phyloP scores from a whole-genome alignment of 768 basidiomycete species.

The Leccinum uliginosum region DNA sequence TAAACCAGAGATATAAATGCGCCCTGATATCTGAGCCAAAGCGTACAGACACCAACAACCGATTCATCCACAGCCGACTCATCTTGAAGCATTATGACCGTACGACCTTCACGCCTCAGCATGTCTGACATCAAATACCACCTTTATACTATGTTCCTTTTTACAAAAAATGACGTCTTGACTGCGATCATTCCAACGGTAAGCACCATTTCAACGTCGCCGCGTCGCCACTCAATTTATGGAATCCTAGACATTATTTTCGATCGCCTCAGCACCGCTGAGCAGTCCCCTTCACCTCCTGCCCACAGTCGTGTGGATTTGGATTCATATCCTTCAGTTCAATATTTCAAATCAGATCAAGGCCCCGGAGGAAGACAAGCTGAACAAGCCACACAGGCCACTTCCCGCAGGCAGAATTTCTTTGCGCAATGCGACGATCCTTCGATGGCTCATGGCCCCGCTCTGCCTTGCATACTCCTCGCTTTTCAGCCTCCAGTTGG shows the following conservation, averaged over 20 bases:
- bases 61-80: background rate
- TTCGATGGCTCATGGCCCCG: conserved; percentile 35
- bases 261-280: conserved; percentile 32
- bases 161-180: conserved; percentile 44
- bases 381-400: conserved; percentile 44
- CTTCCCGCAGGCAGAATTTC: conserved; percentile 41
- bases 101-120: conserved; percentile 5
- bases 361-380: conserved; percentile 38
- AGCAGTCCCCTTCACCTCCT: conserved; percentile 12
- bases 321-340: conserved; percentile 42
- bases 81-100: conserved; percentile 13
- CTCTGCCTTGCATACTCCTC: conserved; percentile 35
- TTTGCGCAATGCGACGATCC: conserved; percentile 28
- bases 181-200: conserved; percentile 47
- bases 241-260: conserved; percentile 29
- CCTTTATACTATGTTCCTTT: conserved; percentile 34
- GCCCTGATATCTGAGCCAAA: background rate
- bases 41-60: background rate
- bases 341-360: conserved; percentile 43
- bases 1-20: conserved; percentile 4
- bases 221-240: background rate
- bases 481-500: conserved; percentile 28
- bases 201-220: conserved; percentile 6
- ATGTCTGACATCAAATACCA: conserved; percentile 18
- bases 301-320: conserved; percentile 39